Base-by-base conservation (phyloP, 371 early-diverging fungal species). In the Mortierella sp. region DNA sequence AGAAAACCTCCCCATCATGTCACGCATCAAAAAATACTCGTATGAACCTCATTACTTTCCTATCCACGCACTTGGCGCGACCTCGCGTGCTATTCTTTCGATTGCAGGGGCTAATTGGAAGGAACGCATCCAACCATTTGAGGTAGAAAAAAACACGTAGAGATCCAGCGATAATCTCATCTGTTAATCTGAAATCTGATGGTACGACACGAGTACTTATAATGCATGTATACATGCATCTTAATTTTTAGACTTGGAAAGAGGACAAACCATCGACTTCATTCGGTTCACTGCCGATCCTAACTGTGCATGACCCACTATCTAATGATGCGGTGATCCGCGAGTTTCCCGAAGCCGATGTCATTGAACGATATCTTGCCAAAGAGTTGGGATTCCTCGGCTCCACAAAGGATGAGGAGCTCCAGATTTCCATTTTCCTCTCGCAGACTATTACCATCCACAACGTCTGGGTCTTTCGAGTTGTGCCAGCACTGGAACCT, bases 21-120 rank as follows among this genome's bases (percentile, higher is more conserved):
- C 60, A 16, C 28, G 55, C 11, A 45, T 13, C 3, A 45, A 43
- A 5, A 2, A 1, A 21, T 52, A 45, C 9, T 70, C 38, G 4
- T 76, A 63, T 15, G 67, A 76, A 41, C 53, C 70, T 13, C 76
- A 76, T 24, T 76, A 76, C 32, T 76, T 76, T 55, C 58, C 67
- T 2, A 62, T 70, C 28, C 70, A 70, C 33, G 76, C 47, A 0
- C 63, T 70, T 16, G 76, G 70, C 0, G 63, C 70, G 2, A 70
- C 76, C 19, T 63, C 70, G 9, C 66, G 76, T 22, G 76, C 70
- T 1, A 60, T 76, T 22, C 64, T 76, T 33, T 53, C 52, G 4
- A 36, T 70, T 21, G 64, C 67, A 38, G 68, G 60, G 0, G 76
- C 63, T 19, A 41, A 67, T 19, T 76, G 67, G 71, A 50, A n/a